A percentile compares a stretch with the other conserved stretches of the same genome.
Evolutionary conservation across 1,284 basidiomycete species (phyloP).

Genomic region (Mycosarcoma mackinlayi): DNA sequence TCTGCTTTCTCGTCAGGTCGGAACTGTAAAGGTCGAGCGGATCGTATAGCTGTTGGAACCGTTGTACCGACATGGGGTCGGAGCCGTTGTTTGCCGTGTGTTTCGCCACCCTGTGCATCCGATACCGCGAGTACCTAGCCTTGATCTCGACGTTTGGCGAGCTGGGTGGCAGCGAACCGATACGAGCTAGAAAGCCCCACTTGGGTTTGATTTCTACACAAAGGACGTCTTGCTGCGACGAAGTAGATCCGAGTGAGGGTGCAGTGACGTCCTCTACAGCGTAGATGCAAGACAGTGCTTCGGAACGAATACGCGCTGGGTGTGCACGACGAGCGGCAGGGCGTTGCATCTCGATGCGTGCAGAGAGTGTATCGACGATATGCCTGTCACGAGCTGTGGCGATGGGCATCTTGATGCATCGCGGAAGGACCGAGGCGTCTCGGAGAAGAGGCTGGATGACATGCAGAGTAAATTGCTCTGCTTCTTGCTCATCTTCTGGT

Average conservation of each 20-base stretch:
- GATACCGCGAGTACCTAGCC: conserved; percentile 31
- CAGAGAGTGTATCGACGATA: conserved; percentile 38
- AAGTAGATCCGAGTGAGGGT: not conserved
- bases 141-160: conserved; percentile 45
- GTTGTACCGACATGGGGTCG: conserved; percentile 2
- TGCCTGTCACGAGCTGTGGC: conserved; percentile 9
- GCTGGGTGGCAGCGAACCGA: conserved; percentile 17
- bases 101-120: conserved; percentile 38
- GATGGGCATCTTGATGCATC: conserved; percentile 21
- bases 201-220: conserved; percentile 53
- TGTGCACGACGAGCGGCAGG: conserved; percentile 16
- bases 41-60: conserved; percentile 38
- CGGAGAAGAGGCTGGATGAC: conserved; percentile 39
- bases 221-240: conserved; percentile 9
- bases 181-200: conserved; percentile 40
- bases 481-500: conserved; percentile 16
- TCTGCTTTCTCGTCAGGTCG: conserved; percentile 11
- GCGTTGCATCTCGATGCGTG: conserved; percentile 33
- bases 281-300: conserved; percentile 24
- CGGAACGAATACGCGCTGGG: conserved; percentile 30
- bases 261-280: conserved; percentile 46
- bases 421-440: conserved; percentile 8
- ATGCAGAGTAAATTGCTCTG: conserved; percentile 19
- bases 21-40: conserved; percentile 46
- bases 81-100: not conserved